phyloP scores from a whole-genome alignment of 2,329 filamentous ascomycete genomes.

The Plectosphaerella sp. region DNA sequence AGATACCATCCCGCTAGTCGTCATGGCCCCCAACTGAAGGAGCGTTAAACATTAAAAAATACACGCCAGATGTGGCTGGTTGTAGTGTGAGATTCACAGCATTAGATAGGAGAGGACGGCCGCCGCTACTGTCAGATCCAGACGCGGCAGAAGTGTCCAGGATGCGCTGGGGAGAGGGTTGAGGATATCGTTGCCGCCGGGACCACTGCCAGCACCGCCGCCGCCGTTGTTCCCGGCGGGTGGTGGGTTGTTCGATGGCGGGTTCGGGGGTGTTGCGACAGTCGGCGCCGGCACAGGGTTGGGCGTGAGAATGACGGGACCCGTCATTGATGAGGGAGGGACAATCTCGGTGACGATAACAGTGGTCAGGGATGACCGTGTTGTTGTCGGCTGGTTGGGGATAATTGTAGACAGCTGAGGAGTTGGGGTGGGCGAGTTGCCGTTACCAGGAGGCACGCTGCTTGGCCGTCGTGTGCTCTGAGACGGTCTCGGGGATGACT shows the following conservation, averaged over 20 bases:
- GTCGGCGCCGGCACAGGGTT: background rate
- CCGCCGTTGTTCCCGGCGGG: conserved; percentile 2
- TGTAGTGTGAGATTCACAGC: background rate
- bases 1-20: too few species aligned
- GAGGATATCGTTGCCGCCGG: conserved; percentile 1
- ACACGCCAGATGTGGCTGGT: too few species aligned
- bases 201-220: conserved; percentile 6
- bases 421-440: too few species aligned
- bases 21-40: too few species aligned
- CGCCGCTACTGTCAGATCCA: background rate
- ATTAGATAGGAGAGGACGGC: background rate
- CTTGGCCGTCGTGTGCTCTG: background rate
- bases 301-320: background rate
- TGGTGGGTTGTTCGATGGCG: background rate
- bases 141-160: background rate
- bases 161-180: background rate
- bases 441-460: too few species aligned
- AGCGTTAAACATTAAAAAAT: too few species aligned
- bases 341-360: too few species aligned
- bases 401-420: background rate
- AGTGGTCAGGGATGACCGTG: background rate
- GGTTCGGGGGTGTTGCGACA: background rate
- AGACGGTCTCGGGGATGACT: background rate
- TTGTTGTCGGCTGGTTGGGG: background rate
- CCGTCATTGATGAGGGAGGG: background rate